These are phyloP conservation scores for Aspergillus sparsus DNA, from an alignment of 495 filamentous ascomycete species.

Conservation along the genomic window DNA sequence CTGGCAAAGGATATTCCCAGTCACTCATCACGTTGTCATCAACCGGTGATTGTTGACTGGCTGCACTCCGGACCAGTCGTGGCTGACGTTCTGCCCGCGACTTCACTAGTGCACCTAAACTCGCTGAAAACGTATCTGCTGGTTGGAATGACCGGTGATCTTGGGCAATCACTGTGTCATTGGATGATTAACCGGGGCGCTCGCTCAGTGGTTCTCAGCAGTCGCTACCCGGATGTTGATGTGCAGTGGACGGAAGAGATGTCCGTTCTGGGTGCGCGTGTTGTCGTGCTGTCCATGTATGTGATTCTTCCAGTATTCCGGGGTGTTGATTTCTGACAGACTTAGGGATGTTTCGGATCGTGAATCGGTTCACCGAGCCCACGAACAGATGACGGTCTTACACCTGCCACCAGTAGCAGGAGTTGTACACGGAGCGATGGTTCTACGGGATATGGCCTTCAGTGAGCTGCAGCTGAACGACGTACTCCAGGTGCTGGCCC, in stretches of 20 bases:
- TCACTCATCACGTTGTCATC: neutral
- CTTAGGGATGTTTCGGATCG: constrained; percentile 16
- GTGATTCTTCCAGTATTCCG: neutral
- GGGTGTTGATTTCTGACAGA: neutral
- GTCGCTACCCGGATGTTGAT: constrained; percentile 51
- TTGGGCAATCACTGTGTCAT: constrained; percentile 28
- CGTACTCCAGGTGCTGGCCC: neutral
- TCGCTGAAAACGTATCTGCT: constrained; percentile 33
- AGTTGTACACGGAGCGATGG: constrained; percentile 15
- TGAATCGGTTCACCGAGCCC: constrained; percentile 5
- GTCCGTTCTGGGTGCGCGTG: constrained; percentile 8
- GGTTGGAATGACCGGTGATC: constrained; percentile 28
- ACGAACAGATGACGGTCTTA: constrained; percentile 1
- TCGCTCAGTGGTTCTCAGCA: constrained; percentile 34
- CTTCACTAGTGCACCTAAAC: constrained; percentile 11
- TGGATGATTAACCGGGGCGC: constrained; percentile 31
- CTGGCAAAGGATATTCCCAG: no score
- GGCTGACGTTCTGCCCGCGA: constrained; percentile 17
- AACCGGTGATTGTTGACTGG: constrained; percentile 25
- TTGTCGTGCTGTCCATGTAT: constrained; percentile 13
- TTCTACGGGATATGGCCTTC: constrained; percentile 8
- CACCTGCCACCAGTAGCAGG: constrained; percentile 12
- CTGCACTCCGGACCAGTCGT: neutral
- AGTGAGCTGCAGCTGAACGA: neutral
- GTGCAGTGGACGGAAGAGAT: constrained; percentile 38